Percentiles rank a stretch among this genome's conserved stretches.
Evolutionary conservation across 1,139 yeast species (phyloP).

Genomic region (Protomyces arabidopsidicola): DNA sequence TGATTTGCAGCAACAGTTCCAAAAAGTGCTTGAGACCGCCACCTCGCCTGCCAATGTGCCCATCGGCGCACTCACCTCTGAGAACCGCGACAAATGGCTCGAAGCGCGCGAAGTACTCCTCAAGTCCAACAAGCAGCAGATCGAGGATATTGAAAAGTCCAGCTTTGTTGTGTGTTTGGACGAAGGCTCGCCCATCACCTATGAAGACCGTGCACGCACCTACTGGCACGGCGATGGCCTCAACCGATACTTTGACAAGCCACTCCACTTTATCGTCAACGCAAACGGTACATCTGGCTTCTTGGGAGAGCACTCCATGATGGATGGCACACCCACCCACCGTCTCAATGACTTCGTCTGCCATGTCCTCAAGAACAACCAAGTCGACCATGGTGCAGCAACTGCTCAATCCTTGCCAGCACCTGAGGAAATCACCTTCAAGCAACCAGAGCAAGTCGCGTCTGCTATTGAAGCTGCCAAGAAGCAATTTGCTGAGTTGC

Average conservation of each 20-base stretch:
- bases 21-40: conserved; percentile 47
- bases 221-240: conserved; percentile 94
- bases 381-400: conserved; percentile 42
- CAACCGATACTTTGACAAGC: conserved; percentile 90
- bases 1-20: conserved; percentile 64
- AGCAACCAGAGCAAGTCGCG: conserved; percentile 48
- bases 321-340: conserved; percentile 97
- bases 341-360: conserved; percentile 76
- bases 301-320: conserved; percentile 92
- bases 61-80: conserved; percentile 74
- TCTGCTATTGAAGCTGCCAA: conserved; percentile 55
- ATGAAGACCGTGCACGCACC: conserved; percentile 79
- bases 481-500: conserved; percentile 49
- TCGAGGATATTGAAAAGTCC: conserved; percentile 68
- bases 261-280: conserved; percentile 75
- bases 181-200: conserved; percentile 64
- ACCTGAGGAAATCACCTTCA: conserved; percentile 46
- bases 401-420: conserved; percentile 37
- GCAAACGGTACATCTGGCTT: conserved; percentile 88
- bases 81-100: conserved; percentile 82
- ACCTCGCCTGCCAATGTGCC: conserved; percentile 50
- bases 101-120: conserved; percentile 56
- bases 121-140: conserved; percentile 50
- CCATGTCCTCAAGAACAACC: conserved; percentile 50
- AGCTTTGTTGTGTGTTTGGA: conserved; percentile 81